Conservation (phyloP, 1,284 basidiomycete genomes). For the Austropuccinia psidii region DNA sequence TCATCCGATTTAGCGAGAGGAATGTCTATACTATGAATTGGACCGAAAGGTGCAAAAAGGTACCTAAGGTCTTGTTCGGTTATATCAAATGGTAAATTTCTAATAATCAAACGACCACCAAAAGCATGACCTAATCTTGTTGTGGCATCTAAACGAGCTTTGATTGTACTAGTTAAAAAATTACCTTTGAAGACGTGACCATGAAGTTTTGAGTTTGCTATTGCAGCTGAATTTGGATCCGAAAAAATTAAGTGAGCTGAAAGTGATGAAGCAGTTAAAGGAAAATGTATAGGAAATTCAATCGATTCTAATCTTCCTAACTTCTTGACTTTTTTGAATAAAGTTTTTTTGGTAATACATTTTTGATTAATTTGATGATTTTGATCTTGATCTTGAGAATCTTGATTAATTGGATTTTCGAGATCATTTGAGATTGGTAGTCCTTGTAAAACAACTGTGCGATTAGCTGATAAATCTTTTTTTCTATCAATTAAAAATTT, state of each 20-base stretch:
- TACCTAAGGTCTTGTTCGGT: conserved; percentile 78
- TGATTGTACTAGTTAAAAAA: conserved; percentile 77
- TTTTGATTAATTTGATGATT: conserved; percentile 36
- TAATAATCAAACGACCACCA: conserved; percentile 76
- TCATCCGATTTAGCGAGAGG: conserved; percentile 51
- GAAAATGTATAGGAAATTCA: conserved; percentile 26
- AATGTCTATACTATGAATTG: conserved; percentile 76
- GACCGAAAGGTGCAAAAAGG: conserved; percentile 78
- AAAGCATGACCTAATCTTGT: conserved; percentile 50
- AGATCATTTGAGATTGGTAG: conserved; percentile 54
- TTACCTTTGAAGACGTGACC: conserved; percentile 88
- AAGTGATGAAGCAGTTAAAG: conserved; percentile 44
- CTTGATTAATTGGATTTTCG: conserved; percentile 52
- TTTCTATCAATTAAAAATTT: conserved; percentile 33
- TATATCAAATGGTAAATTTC: conserved; percentile 72
- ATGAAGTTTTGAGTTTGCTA: conserved; percentile 73
- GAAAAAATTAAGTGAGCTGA: conserved; percentile 69
- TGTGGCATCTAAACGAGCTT: conserved; percentile 66
- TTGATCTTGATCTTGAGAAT: conserved; percentile 51
- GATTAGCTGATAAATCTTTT: conserved; percentile 65
- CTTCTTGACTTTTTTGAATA: conserved; percentile 40
- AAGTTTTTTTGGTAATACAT: conserved; percentile 36
- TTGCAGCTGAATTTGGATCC: conserved; percentile 62
- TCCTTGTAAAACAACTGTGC: conserved; percentile 70
- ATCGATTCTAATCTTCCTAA: conserved; percentile 38